A percentile compares a stretch with the other conserved stretches of the same genome.
phyloP scores from a whole-genome alignment of 805 yeast genomes.

The Myxozyma kluyveri region DNA sequence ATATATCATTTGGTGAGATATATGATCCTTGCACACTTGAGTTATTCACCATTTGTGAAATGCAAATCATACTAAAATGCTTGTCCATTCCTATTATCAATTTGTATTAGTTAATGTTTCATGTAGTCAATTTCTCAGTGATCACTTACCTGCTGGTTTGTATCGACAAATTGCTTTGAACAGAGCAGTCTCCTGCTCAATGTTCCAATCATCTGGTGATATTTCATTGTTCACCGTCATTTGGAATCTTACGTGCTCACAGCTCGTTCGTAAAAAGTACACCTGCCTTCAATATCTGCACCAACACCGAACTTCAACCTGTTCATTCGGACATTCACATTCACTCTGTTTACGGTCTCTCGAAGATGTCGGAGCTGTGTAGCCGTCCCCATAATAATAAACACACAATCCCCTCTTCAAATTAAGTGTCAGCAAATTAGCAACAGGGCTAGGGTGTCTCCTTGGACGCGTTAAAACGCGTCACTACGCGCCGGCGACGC shows the following conservation, averaged over 20 bases:
- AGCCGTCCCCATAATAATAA: no score
- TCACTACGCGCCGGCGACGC: background rate
- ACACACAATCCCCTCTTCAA: no score
- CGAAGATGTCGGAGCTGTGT: no score
- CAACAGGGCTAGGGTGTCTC: no score
- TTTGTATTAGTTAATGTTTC: background rate
- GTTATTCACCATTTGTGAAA: constrained; percentile 35
- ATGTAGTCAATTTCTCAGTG: background rate
- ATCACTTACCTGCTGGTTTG: constrained; percentile 62
- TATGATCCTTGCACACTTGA: constrained; percentile 28
- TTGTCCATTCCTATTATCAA: constrained; percentile 34
- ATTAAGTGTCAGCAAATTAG: no score
- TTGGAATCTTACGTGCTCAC: background rate
- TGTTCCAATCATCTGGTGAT: constrained; percentile 47
- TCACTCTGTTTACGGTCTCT: no score
- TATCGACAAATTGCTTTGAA: constrained; percentile 60
- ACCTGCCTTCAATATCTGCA: background rate
- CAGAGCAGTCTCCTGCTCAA: constrained; percentile 60
- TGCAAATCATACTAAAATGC: constrained; percentile 40
- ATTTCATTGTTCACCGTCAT: background rate
- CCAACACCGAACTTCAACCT: background rate
- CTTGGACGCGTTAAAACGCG: background rate
- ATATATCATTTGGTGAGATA: constrained; percentile 51
- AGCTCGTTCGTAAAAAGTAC: no score
- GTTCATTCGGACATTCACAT: background rate